Base-by-base conservation (phyloP, 139 green algal genomes). In the Tetratostichococcus sp. region DNA sequence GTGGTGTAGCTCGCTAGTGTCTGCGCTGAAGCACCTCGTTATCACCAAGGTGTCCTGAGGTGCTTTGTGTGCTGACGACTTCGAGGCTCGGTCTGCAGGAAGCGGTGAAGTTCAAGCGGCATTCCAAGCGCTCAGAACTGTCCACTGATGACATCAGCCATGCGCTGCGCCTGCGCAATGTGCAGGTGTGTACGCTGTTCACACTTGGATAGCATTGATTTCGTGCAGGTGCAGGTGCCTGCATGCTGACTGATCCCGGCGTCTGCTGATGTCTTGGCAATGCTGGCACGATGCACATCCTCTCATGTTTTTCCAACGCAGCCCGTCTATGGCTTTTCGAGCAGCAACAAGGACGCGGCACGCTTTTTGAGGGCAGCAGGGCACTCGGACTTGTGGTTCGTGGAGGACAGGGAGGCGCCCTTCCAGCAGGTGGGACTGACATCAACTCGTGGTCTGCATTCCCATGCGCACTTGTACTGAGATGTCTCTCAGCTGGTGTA, bases 31-130 rank as follows among this genome's bases (percentile, higher is more conserved):
- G n/a, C n/a, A n/a, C n/a, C n/a, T n/a, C n/a, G n/a, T n/a, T n/a
- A n/a, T n/a, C n/a, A n/a, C n/a, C n/a, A n/a, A n/a, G n/a, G n/a
- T n/a, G n/a, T n/a, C n/a, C n/a, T n/a, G n/a, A n/a, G n/a, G n/a
- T n/a, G n/a, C n/a, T n/a, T n/a, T n/a, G n/a, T n/a, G n/a, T n/a
- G n/a, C n/a, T n/a, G n/a, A n/a, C n/a, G n/a, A n/a, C n/a, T n/a
- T n/a, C n/a, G n/a, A n/a, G n/a, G n/a, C n/a, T n/a, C n/a, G n/a
- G n/a, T n/a, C n/a, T 78, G 43, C 85, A 93, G 90, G 94, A 98
- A 43, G 93, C 92, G 1, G 43, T 85, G 30, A 98, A 98, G 79
- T 94, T 96, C 67, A 86, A 91, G 58, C 83, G 88, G 28, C 93
- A 97, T 75, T 78, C 81, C n/a, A 94, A 91, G 78, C 84, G 94